Evolutionary conservation across 768 basidiomycete species (phyloP).

Genomic region (Phanerochaete carnosa): DNA sequence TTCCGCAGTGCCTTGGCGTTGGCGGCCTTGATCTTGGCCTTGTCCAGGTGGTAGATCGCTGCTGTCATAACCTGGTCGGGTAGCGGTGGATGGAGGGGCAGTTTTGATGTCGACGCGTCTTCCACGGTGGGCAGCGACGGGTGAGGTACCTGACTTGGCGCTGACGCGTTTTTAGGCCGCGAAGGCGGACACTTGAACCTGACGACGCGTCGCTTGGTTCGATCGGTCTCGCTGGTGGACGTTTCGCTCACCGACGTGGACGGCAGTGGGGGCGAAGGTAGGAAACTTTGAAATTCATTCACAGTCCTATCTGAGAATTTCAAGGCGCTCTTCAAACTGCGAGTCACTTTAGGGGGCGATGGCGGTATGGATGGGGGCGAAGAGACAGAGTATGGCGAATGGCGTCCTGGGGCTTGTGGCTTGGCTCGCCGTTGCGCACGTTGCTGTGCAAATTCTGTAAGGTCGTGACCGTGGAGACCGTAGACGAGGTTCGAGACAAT

Average conservation of each 20-base stretch:
- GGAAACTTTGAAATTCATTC: constrained; percentile 2
- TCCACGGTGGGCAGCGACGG: no score
- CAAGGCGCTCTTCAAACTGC: background rate
- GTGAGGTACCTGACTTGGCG: background rate
- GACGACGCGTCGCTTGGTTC: constrained; percentile 1
- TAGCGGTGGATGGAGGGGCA: constrained; percentile 7
- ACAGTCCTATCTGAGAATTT: background rate
- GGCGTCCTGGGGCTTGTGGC: background rate
- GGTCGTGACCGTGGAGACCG: background rate
- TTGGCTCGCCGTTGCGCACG: background rate
- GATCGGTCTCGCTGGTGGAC: constrained; percentile 4
- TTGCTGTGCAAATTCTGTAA: background rate
- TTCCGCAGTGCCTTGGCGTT: constrained; percentile 4
- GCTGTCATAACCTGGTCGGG: background rate
- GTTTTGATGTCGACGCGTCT: no score
- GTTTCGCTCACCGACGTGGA: constrained; percentile 7
- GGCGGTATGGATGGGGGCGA: no score
- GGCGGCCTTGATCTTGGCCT: no score
- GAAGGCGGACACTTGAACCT: background rate
- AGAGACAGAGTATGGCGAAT: background rate
- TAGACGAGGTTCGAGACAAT: background rate
- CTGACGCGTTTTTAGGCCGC: background rate
- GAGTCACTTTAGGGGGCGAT: background rate
- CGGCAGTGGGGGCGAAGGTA: constrained; percentile 14
- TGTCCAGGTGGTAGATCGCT: background rate